These are phyloP conservation scores for Macadamia tetraphylla DNA, from an alignment of 164 flowering plant species.

Conservation along the genomic window DNA sequence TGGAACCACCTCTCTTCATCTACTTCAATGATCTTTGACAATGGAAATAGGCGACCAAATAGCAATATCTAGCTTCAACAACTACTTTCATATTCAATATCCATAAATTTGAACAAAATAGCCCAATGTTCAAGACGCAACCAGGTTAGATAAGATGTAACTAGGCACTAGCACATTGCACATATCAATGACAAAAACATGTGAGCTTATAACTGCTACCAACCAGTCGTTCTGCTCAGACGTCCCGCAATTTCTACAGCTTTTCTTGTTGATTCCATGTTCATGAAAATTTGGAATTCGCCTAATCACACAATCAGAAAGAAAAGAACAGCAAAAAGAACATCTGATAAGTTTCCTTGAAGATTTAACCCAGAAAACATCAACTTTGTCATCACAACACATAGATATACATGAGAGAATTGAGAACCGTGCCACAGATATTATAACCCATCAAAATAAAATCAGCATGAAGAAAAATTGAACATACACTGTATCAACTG, in stretches of 20 bases:
- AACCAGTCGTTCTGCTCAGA: slow-evolving; percentile 52
- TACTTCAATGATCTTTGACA: neutral
- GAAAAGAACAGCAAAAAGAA: neutral
- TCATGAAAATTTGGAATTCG: slow-evolving; percentile 29
- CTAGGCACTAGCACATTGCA: neutral
- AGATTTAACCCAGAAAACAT: neutral
- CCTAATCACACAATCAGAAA: slow-evolving; percentile 26
- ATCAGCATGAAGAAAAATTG: neutral
- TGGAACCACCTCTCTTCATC: too few relatives aligned
- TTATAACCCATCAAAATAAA: neutral
- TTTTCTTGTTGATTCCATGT: slow-evolving; percentile 30
- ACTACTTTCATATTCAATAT: neutral
- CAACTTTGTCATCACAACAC: neutral
- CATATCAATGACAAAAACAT: neutral
- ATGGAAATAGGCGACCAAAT: too few relatives aligned
- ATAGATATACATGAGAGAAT: neutral
- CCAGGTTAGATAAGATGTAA: neutral
- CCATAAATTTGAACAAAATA: neutral
- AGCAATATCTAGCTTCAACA: too few relatives aligned
- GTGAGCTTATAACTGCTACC: slow-evolving; percentile 15
- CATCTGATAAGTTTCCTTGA: neutral
- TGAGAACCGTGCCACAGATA: neutral
- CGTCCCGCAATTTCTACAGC: slow-evolving; percentile 40
- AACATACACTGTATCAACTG: neutral
- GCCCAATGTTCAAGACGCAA: neutral